These are phyloP conservation scores for Aphanocladium album DNA, from an alignment of 2,329 filamentous ascomycete species.

Conservation along the genomic window DNA sequence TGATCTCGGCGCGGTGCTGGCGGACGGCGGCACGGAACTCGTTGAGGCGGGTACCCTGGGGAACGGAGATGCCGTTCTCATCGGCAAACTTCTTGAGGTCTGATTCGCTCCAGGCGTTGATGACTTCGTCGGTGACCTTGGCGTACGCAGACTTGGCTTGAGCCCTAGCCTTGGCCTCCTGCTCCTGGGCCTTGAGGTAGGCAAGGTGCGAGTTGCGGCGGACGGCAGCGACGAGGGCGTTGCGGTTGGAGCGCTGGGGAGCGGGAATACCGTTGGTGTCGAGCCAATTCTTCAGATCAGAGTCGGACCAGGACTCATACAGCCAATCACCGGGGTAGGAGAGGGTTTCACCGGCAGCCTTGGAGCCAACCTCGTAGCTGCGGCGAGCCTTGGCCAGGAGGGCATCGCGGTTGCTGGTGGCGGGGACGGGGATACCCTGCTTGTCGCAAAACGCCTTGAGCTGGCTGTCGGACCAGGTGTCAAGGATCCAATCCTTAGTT, in stretches of 20 bases:
- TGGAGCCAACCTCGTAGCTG: conserved; percentile 74
- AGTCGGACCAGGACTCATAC: conserved; percentile 86
- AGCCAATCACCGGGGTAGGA: conserved; percentile 95
- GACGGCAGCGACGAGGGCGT: conserved; percentile 82
- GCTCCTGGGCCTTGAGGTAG: conserved; percentile 60
- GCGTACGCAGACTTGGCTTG: conserved; percentile 66
- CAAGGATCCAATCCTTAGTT: conserved; percentile 87
- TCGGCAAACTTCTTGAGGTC: conserved; percentile 90
- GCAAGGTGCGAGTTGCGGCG: conserved; percentile 86
- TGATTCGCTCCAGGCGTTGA: conserved; percentile 84
- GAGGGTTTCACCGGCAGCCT: conserved; percentile 67
- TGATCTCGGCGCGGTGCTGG: conserved; percentile 72
- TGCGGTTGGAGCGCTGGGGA: conserved; percentile 77
- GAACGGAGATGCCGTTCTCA: conserved; percentile 79
- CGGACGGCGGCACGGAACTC: conserved; percentile 86
- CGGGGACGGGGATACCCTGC: conserved; percentile 79
- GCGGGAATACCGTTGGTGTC: conserved; percentile 81
- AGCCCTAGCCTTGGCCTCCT: conserved; percentile 55
- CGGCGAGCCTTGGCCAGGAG: conserved; percentile 72
- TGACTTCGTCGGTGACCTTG: conserved; percentile 73
- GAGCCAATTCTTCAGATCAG: conserved; percentile 89
- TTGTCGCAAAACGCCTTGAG: conserved; percentile 90
- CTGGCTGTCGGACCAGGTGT: conserved; percentile 91
- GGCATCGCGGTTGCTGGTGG: conserved; percentile 79
- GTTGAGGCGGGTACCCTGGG: conserved; percentile 85